phyloP scores from a whole-genome alignment of 257 asterid genomes.

The Verbascum thapsus region DNA sequence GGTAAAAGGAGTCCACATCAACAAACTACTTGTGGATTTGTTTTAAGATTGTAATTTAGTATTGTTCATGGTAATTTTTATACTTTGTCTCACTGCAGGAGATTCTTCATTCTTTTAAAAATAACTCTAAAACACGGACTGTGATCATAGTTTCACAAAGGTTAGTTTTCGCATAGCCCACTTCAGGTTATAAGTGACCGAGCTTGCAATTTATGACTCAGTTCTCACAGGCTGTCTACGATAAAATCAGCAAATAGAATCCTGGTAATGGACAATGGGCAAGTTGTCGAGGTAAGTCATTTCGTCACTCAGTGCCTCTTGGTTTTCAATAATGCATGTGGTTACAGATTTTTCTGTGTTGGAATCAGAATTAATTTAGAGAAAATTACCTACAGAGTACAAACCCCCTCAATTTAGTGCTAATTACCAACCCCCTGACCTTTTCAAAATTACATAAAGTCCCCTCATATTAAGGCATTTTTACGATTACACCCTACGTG shows the following conservation, averaged over 20 bases:
- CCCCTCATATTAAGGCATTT: too few relatives aligned
- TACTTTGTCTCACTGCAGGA: conserved; percentile 35
- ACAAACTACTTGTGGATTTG: neutral
- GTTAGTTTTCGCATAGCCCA: conserved; percentile 21
- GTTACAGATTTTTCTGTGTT: conserved; percentile 3
- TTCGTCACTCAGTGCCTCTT: neutral
- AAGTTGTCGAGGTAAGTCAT: conserved; percentile 46
- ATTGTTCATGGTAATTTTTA: conserved; percentile 6
- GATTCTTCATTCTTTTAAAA: conserved; percentile 38
- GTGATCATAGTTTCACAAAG: conserved; percentile 51
- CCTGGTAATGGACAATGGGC: conserved; percentile 46
- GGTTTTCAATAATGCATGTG: neutral
- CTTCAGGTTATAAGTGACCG: neutral
- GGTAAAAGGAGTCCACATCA: conserved; percentile 26
- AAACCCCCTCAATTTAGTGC: too few relatives aligned
- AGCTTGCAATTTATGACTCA: conserved; percentile 1
- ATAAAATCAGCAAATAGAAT: conserved; percentile 48
- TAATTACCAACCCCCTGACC: too few relatives aligned
- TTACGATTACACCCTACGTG: too few relatives aligned
- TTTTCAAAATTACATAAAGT: too few relatives aligned
- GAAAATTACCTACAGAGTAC: too few relatives aligned
- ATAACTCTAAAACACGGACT: conserved; percentile 31
- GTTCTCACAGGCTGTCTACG: conserved; percentile 45
- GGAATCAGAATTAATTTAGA: neutral
- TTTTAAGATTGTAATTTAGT: neutral